phyloP scores from a whole-genome alignment of 768 basidiomycete genomes.

The Boletus pseudo-olivaceus region DNA sequence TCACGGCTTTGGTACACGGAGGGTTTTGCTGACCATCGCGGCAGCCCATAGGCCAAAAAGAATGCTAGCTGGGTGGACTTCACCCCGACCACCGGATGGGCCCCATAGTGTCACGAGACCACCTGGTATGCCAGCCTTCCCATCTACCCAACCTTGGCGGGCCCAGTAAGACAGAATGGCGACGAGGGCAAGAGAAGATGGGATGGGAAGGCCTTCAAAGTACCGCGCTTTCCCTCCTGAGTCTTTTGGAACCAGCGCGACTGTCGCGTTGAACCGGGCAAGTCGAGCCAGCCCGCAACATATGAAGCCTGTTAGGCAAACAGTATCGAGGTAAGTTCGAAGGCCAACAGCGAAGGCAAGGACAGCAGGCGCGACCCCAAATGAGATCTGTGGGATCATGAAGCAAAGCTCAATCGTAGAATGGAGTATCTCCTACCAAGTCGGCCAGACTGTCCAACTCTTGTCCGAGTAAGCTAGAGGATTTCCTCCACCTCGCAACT shows the following conservation, averaged over 20 bases:
- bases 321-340: slow-evolving; percentile 85
- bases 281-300: slow-evolving; percentile 96
- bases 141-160: slow-evolving; percentile 80
- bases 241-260: slow-evolving; percentile 90
- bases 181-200: slow-evolving; percentile 81
- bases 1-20: slow-evolving; percentile 79
- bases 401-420: slow-evolving; percentile 4
- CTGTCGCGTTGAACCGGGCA: slow-evolving; percentile 98
- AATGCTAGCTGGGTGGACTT: slow-evolving; percentile 75
- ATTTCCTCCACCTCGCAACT: slow-evolving; percentile 95
- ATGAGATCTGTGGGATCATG: slow-evolving; percentile 69
- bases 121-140: slow-evolving; percentile 68
- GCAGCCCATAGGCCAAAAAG: slow-evolving; percentile 88
- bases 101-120: slow-evolving; percentile 79
- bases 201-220: slow-evolving; percentile 98
- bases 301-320: slow-evolving; percentile 84
- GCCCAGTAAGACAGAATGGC: slow-evolving; percentile 78
- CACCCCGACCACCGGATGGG: slow-evolving; percentile 66
- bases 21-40: slow-evolving; percentile 97
- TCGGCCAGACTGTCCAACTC: slow-evolving; percentile 97
- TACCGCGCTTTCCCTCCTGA: slow-evolving; percentile 83
- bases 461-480: slow-evolving; percentile 93
- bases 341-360: slow-evolving; percentile 89
- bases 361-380: slow-evolving; percentile 95
- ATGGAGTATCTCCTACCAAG: slow-evolving; percentile 47